A percentile compares a stretch with the other conserved stretches of the same genome.
These are phyloP conservation scores for Aspergillus quadricinctus DNA, from an alignment of 2,329 filamentous ascomycete genomes.

Conservation along the genomic window DNA sequence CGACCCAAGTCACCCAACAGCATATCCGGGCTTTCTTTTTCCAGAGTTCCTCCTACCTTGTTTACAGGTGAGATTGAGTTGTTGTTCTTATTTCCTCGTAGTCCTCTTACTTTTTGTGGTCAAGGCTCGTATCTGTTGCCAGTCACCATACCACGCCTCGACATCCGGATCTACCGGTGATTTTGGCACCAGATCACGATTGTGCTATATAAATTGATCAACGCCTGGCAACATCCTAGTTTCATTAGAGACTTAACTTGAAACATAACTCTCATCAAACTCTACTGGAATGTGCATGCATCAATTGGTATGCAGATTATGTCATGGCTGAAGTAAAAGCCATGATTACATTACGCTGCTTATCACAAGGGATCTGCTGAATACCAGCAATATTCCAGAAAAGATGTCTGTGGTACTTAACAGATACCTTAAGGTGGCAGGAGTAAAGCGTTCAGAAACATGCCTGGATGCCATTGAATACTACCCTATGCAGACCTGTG, in stretches of 20 bases:
- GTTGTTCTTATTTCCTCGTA: neutral
- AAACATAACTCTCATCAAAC: neutral
- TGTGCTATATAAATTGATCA: neutral
- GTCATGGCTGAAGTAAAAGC: neutral
- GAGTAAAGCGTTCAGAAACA: neutral
- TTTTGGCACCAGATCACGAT: neutral
- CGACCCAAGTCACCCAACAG: neutral
- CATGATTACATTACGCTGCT: neutral
- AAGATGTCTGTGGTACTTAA: neutral
- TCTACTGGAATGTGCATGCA: neutral
- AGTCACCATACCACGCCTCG: neutral
- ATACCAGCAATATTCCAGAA: neutral
- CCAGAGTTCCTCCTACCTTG: neutral
- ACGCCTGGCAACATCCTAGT: neutral
- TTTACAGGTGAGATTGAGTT: neutral
- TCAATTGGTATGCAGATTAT: neutral
- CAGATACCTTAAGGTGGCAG: neutral
- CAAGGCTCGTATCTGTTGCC: neutral
- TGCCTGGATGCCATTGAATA: neutral
- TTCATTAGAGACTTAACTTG: neutral
- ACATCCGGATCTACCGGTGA: neutral
- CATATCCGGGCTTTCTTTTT: neutral
- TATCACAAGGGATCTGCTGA: neutral
- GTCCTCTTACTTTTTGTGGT: neutral
- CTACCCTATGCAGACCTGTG: neutral